Conservation (phyloP, 306 rosid species). For the Crotalaria pallida region DNA sequence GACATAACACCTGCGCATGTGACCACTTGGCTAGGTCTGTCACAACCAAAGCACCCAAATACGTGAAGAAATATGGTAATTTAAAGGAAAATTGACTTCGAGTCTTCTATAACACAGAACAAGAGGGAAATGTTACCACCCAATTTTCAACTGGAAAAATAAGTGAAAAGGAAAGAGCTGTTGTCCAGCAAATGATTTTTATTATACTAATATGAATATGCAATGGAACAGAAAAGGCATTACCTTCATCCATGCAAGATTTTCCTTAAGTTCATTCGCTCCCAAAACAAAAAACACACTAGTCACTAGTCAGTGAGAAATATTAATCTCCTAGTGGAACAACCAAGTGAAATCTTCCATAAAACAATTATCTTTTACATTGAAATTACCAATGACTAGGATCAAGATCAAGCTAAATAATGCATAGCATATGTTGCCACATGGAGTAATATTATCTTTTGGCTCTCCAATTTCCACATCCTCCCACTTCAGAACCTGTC, state of each 20-base stretch:
- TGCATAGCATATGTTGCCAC: too few species aligned
- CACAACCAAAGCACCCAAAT: neutral
- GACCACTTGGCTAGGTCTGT: neutral
- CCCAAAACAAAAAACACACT: too few species aligned
- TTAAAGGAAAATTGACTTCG: neutral
- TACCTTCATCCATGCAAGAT: too few species aligned
- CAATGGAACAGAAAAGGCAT: too few species aligned
- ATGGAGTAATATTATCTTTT: too few species aligned
- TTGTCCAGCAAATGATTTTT: neutral
- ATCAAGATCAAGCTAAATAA: neutral
- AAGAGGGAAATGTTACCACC: neutral
- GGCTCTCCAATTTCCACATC: too few species aligned
- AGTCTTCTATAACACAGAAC: neutral
- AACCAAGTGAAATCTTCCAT: neutral
- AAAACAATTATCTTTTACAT: neutral
- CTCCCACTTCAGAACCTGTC: too few species aligned
- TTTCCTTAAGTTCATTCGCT: too few species aligned
- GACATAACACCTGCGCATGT: neutral
- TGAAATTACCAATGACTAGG: neutral
- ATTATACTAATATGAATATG: too few species aligned
- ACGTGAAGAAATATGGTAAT: neutral
- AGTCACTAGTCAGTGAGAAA: too few species aligned
- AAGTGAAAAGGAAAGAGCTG: neutral
- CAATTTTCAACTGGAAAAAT: neutral
- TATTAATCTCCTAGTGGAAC: too few species aligned